Evolutionary conservation across 2,329 filamentous ascomycete genomes (phyloP).

Genomic region (Blastomyces percursus): DNA sequence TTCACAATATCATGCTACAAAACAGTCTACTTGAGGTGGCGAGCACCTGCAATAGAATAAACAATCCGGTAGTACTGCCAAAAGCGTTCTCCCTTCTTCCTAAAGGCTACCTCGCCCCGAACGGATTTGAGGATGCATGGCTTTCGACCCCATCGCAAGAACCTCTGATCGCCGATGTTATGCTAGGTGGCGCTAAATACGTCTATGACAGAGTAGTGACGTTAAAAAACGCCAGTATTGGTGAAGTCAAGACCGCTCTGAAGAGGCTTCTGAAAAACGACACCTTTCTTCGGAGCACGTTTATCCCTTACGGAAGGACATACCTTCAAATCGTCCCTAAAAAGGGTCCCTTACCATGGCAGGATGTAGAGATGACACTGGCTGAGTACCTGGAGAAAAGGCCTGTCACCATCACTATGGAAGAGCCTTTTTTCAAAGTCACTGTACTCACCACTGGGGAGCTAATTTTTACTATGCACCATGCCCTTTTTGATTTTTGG

Average conservation of each 20-base stretch:
- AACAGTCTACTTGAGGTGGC: not conserved
- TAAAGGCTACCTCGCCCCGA: not conserved
- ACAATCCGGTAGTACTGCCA: not conserved
- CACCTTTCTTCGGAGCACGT: conserved; percentile 11
- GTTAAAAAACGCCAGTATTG: not conserved
- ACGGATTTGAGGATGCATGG: not conserved
- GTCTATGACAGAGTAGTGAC: not conserved
- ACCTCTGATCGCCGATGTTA: not conserved
- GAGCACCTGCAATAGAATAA: not conserved
- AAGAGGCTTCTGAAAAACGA: conserved; percentile 2
- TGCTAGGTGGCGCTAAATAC: not conserved
- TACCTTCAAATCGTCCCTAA: conserved; percentile 12
- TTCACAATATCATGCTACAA: conserved; percentile 9
- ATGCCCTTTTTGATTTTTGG: conserved; percentile 27
- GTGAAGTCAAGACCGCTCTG: conserved; percentile 7
- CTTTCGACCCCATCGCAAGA: not conserved
- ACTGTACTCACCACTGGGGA: conserved; percentile 10
- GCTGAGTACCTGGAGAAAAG: conserved; percentile 10
- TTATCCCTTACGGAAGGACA: conserved; percentile 6
- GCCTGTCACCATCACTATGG: conserved; percentile 9
- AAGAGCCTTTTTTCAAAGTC: conserved; percentile 10
- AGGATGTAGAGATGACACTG: conserved; percentile 7
- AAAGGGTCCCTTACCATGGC: conserved; percentile 8
- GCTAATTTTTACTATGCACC: conserved; percentile 24
- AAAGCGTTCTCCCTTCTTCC: not conserved